These are phyloP conservation scores for Cyphellophora europaea DNA, from an alignment of 2,329 filamentous ascomycete species.

Conservation along the genomic window DNA sequence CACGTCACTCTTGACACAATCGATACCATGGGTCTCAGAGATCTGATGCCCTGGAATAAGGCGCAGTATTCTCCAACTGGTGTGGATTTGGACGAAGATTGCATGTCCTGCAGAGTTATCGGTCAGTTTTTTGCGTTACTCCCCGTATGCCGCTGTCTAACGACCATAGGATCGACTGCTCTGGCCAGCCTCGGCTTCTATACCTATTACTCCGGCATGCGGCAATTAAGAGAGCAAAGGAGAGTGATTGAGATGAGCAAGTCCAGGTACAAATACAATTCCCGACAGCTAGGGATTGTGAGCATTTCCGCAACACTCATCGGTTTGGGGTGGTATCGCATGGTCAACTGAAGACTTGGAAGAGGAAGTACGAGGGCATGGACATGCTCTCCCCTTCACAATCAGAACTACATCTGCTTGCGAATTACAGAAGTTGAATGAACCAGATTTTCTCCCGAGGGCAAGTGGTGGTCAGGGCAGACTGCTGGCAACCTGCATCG, in stretches of 20 bases:
- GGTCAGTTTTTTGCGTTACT: constrained; percentile 55
- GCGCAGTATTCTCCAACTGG: neutral
- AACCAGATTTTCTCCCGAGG: no score
- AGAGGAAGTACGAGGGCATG: no score
- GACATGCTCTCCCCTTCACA: no score
- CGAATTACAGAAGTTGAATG: no score
- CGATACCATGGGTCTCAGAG: neutral
- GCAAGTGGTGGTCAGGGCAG: no score
- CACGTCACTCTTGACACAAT: neutral
- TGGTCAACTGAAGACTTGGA: constrained; percentile 41
- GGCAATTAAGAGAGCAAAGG: constrained; percentile 59
- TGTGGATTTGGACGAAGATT: constrained; percentile 46
- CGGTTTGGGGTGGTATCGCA: constrained; percentile 61
- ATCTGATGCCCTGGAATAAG: constrained; percentile 4
- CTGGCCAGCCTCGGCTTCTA: constrained; percentile 69
- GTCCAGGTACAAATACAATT: constrained; percentile 63
- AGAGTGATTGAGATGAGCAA: constrained; percentile 55
- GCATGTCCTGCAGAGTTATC: constrained; percentile 59
- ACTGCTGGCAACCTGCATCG: no score
- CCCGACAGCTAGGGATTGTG: constrained; percentile 57
- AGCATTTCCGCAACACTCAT: constrained; percentile 58
- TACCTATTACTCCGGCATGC: constrained; percentile 66
- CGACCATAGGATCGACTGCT: constrained; percentile 59
- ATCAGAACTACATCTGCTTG: constrained; percentile 2
- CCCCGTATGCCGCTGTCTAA: no score